Evolutionary conservation across 305 asterid genomes (phyloP).

Genomic region (Euphrasia arctica): DNA sequence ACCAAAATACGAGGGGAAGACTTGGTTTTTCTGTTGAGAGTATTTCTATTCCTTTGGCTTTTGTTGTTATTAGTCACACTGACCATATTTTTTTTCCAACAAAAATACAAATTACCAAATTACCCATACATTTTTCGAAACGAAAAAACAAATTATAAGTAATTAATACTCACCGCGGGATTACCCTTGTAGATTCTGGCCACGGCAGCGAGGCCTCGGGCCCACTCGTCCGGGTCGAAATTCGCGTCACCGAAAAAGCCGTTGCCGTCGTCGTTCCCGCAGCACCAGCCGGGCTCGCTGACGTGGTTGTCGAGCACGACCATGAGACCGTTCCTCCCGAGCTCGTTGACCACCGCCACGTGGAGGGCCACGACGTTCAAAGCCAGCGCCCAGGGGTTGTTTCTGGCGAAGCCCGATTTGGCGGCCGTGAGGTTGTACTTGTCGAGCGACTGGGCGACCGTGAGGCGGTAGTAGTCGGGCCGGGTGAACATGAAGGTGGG

Average conservation of each 20-base stretch:
- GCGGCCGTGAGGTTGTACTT: conserved; percentile 34
- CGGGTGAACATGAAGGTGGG: conserved; percentile 56
- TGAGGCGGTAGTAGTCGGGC: conserved; percentile 33
- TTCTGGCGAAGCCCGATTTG: conserved; percentile 31
- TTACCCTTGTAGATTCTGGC: conserved; percentile 39
- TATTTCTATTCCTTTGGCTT: no score
- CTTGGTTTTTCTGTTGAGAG: background rate
- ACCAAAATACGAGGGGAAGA: background rate
- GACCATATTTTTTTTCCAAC: no score
- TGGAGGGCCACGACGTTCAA: conserved; percentile 41
- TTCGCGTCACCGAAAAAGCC: conserved; percentile 59
- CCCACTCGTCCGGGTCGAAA: conserved; percentile 50
- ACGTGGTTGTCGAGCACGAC: conserved; percentile 64
- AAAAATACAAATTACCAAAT: no score
- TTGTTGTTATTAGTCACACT: no score
- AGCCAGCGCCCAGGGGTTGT: conserved; percentile 42
- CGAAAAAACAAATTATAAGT: no score
- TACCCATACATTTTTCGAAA: no score
- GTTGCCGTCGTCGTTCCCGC: conserved; percentile 46
- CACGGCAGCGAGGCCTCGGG: conserved; percentile 39
- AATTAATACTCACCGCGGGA: conserved; percentile 33
- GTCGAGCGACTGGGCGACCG: conserved; percentile 38
- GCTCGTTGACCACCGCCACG: conserved; percentile 45
- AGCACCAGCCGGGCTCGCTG: conserved; percentile 62
- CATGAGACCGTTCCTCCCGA: conserved; percentile 41